Evolutionary conservation across 495 filamentous ascomycete species (phyloP).

Genomic region (Friedmanniomyces endolithicus): DNA sequence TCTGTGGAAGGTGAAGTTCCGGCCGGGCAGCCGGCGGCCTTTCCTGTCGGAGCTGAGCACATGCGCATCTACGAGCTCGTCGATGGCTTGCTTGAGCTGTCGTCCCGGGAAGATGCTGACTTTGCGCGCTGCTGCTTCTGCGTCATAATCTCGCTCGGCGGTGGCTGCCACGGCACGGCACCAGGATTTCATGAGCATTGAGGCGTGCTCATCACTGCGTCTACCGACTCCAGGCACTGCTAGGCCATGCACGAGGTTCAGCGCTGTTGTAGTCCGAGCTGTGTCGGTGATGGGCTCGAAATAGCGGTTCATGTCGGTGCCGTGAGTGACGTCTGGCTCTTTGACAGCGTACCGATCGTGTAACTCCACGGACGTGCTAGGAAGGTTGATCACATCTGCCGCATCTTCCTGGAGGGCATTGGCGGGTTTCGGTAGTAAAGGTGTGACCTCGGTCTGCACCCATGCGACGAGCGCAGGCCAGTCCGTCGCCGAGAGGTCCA

Average conservation of each 20-base stretch:
- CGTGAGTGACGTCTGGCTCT: neutral
- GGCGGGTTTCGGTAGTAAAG: neutral
- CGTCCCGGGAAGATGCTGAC: constrained; percentile 32
- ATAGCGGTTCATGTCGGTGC: neutral
- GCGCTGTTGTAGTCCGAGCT: neutral
- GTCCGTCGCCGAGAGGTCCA: constrained; percentile 59
- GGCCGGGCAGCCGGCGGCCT: constrained; percentile 39
- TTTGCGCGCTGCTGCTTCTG: constrained; percentile 32
- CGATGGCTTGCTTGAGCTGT: constrained; percentile 44
- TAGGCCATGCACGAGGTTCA: neutral
- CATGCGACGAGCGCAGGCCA: constrained; percentile 67
- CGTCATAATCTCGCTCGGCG: constrained; percentile 37
- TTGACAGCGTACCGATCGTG: neutral
- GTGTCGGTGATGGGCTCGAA: neutral
- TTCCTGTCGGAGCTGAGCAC: constrained; percentile 47
- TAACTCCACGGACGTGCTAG: neutral
- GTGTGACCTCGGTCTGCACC: constrained; percentile 32
- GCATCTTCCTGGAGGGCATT: neutral
- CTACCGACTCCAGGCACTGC: too few species aligned
- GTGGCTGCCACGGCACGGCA: constrained; percentile 47
- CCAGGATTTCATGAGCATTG: constrained; percentile 39
- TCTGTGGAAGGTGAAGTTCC: constrained; percentile 31
- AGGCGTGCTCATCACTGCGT: constrained; percentile 11
- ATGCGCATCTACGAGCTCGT: constrained; percentile 45
- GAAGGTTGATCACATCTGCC: neutral